Conservation (phyloP, 345 rosid genomes). For the Litchi chinensis region DNA sequence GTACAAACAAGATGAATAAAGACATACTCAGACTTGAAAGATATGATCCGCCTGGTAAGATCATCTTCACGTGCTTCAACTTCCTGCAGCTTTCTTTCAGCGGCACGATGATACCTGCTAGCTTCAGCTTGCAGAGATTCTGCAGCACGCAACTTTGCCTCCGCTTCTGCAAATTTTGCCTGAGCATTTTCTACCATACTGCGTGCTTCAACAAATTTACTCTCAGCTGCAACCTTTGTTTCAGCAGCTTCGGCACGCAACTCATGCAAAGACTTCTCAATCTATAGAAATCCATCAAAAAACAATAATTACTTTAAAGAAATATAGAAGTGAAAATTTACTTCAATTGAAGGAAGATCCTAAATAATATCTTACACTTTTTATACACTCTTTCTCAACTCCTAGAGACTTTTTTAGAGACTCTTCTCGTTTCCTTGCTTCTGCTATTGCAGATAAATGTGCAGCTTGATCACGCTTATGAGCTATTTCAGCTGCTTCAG, state of each 20-base stretch:
- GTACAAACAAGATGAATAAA: constrained; percentile 10
- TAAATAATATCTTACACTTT: constrained; percentile 61
- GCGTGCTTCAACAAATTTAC: constrained; percentile 66
- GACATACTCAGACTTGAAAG: constrained; percentile 82
- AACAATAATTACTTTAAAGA: constrained; percentile 1
- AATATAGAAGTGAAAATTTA: neutral
- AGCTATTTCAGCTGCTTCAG: constrained; percentile 61
- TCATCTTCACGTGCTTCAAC: constrained; percentile 87
- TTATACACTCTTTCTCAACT: constrained; percentile 82
- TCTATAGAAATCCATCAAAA: constrained; percentile 42
- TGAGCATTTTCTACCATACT: constrained; percentile 69
- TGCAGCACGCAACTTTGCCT: constrained; percentile 62
- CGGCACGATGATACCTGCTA: constrained; percentile 59
- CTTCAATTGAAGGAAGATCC: constrained; percentile 7
- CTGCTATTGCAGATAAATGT: constrained; percentile 62
- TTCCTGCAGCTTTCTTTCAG: constrained; percentile 90
- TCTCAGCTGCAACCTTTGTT: constrained; percentile 76
- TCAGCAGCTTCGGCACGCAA: constrained; percentile 96
- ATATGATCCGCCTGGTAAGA: constrained; percentile 53
- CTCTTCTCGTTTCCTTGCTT: constrained; percentile 81
- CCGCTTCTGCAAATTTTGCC: constrained; percentile 65
- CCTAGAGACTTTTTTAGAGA: constrained; percentile 79
- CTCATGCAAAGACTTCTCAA: constrained; percentile 94
- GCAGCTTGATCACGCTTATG: constrained; percentile 70
- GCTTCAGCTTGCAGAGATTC: constrained; percentile 80